Percentiles rank a stretch among this genome's conserved stretches.
Evolutionary conservation across 2,329 filamentous ascomycete species (phyloP).

Genomic region (Fusarium sp.): DNA sequence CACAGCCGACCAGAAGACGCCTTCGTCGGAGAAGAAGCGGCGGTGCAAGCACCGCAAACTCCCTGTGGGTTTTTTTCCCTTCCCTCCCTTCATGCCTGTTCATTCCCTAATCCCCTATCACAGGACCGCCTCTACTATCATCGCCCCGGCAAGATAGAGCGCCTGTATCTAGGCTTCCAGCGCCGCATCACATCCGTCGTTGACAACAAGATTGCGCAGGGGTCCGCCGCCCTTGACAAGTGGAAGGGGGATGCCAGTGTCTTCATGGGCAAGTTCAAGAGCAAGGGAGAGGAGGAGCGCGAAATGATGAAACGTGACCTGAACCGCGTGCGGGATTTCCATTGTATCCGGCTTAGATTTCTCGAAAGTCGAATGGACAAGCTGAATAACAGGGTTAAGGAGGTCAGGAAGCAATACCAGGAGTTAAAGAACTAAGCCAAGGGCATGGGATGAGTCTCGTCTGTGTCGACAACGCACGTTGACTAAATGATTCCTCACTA

Average conservation of each 20-base stretch:
- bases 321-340: neutral
- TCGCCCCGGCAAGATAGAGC: neutral
- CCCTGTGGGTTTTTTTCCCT: neutral
- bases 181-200: neutral
- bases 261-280: neutral
- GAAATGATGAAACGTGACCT: neutral
- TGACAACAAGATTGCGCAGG: constrained; percentile 1
- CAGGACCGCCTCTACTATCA: constrained; percentile 14
- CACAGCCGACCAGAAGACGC: neutral
- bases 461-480: neutral
- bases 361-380: neutral
- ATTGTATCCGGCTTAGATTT: neutral
- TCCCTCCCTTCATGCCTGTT: neutral
- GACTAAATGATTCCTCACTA: neutral
- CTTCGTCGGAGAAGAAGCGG: neutral
- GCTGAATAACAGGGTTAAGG: neutral
- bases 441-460: neutral
- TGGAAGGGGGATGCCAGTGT: neutral
- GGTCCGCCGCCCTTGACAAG: neutral
- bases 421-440: neutral
- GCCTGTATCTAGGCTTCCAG: constrained; percentile 1
- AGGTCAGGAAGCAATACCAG: neutral
- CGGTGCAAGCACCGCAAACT: constrained; percentile 11
- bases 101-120: neutral
- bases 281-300: neutral